These are phyloP conservation scores for Helotiales sp. DNA, from an alignment of 2,329 filamentous ascomycete species.

Conservation along the genomic window DNA sequence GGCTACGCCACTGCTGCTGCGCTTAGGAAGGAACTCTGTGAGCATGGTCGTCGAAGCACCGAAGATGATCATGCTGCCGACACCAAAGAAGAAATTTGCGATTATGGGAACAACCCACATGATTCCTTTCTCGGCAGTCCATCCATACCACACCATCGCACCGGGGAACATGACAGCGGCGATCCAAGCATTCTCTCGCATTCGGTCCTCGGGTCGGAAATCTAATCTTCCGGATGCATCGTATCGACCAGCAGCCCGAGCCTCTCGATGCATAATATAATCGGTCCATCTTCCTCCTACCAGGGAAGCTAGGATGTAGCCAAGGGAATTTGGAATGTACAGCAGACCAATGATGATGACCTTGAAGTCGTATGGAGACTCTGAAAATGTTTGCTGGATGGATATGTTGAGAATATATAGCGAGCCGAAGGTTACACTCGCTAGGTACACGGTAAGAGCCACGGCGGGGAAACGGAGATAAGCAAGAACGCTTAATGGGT, in stretches of 20 bases:
- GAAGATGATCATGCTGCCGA: constrained; percentile 73
- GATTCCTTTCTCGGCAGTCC: constrained; percentile 68
- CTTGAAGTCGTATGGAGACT: constrained; percentile 69
- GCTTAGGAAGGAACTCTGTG: constrained; percentile 79
- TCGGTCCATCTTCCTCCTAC: constrained; percentile 81
- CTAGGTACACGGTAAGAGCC: constrained; percentile 73
- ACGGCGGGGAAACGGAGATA: constrained; percentile 79
- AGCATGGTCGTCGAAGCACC: constrained; percentile 71
- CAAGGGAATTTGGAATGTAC: constrained; percentile 77
- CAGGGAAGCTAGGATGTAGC: constrained; percentile 72
- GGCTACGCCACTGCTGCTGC: constrained; percentile 74
- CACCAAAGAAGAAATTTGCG: constrained; percentile 75
- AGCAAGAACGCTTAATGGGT: constrained; percentile 72
- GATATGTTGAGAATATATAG: constrained; percentile 81
- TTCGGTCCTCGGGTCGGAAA: constrained; percentile 78
- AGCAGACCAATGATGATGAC: constrained; percentile 74
- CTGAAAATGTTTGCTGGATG: constrained; percentile 71
- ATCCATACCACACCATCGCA: constrained; percentile 77
- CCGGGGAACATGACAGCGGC: constrained; percentile 72
- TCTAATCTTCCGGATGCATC: constrained; percentile 69
- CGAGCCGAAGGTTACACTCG: constrained; percentile 74
- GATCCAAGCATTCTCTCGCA: constrained; percentile 82
- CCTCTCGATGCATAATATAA: constrained; percentile 78
- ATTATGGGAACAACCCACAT: constrained; percentile 67
- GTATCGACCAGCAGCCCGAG: constrained; percentile 69